phyloP scores from a whole-genome alignment of 768 basidiomycete species.

The Cyathus striatus region DNA sequence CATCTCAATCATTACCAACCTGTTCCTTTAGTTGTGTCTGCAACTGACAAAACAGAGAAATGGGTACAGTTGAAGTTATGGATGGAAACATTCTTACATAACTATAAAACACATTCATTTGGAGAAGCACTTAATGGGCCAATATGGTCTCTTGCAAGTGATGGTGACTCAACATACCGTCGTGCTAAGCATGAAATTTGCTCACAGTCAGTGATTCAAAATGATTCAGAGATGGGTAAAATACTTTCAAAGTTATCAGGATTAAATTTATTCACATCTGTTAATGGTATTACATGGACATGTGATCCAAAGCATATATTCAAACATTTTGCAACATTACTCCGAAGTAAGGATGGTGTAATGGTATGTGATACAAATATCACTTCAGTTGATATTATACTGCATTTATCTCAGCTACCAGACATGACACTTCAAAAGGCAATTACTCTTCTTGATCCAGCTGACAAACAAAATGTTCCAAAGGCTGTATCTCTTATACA shows the following conservation, averaged over 20 bases:
- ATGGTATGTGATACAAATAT: conserved; percentile 8
- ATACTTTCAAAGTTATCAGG: conserved; percentile 11
- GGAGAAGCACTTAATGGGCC: conserved; percentile 16
- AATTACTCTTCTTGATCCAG: conserved; percentile 9
- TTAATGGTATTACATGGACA: conserved; percentile 10
- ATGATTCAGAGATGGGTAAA: conserved; percentile 6
- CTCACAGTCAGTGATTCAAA: conserved; percentile 7
- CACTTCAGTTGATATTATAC: conserved; percentile 4
- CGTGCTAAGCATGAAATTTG: conserved; percentile 11
- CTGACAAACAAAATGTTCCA: conserved; percentile 16
- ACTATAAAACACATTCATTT: conserved; percentile 8
- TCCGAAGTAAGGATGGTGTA: conserved; percentile 12
- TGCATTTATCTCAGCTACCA: conserved; percentile 1
- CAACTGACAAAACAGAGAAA: conserved; percentile 17
- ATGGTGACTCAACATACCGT: conserved; percentile 21
- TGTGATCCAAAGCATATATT: conserved; percentile 23
- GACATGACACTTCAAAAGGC: conserved; percentile 7
- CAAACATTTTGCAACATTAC: conserved; percentile 20
- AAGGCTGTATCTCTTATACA: conserved; percentile 13
- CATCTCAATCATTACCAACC: conserved; percentile 15
- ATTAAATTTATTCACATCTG: conserved; percentile 14
- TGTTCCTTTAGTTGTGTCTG: conserved; percentile 14
- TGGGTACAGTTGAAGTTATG: conserved; percentile 7
- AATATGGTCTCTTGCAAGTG: conserved; percentile 17
- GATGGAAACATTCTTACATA: conserved; percentile 10